Evolutionary conservation across 306 rosid genomes (phyloP).

Genomic region (Pterocarpus santalinus): DNA sequence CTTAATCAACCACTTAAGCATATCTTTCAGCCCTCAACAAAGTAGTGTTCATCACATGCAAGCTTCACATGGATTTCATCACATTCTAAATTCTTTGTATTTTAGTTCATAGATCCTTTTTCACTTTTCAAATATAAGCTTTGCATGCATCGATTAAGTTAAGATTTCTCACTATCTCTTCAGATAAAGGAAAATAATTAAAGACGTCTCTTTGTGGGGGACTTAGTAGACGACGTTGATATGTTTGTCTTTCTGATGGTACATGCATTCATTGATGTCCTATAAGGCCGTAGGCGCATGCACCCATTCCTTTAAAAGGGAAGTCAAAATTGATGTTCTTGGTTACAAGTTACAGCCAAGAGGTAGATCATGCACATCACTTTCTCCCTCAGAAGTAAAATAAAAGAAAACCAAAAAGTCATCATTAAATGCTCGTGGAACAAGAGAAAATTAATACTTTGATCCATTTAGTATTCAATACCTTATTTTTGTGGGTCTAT

Average conservation of each 20-base stretch:
- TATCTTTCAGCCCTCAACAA: neutral
- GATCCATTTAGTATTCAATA: too few species aligned
- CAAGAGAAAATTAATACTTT: too few species aligned
- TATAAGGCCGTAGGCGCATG: slow-evolving; percentile 41
- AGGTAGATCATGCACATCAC: slow-evolving; percentile 13
- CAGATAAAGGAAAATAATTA: neutral
- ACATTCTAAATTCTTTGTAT: neutral
- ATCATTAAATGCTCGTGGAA: too few species aligned
- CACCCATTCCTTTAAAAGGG: slow-evolving; percentile 22
- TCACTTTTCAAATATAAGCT: neutral
- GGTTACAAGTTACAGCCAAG: slow-evolving; percentile 9
- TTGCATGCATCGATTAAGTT: slow-evolving; percentile 24
- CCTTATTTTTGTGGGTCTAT: too few species aligned
- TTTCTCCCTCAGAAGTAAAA: neutral
- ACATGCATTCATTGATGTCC: slow-evolving; percentile 34
- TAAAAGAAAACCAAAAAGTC: too few species aligned
- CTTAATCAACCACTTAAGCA: slow-evolving; percentile 20
- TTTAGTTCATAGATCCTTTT: neutral
- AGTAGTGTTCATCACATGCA: neutral
- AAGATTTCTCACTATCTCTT: neutral
- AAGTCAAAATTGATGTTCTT: slow-evolving; percentile 48
- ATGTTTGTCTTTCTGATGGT: neutral
- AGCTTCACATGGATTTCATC: slow-evolving; percentile 1
- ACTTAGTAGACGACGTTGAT: neutral
- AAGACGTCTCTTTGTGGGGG: neutral